Evolutionary conservation across 306 rosid genomes (phyloP).

Genomic region (Fragaria iinumae): DNA sequence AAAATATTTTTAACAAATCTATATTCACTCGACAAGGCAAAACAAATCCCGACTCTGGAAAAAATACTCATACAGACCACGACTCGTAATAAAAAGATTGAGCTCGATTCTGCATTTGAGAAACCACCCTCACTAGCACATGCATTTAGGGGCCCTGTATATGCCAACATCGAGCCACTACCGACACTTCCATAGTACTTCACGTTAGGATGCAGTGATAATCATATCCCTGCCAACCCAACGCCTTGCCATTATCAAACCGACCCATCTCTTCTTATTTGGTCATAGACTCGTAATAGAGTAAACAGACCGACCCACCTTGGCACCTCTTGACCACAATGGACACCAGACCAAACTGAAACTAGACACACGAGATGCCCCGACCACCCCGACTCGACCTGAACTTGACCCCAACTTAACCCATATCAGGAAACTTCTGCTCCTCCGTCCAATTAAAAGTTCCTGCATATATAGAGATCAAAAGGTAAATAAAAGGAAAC

Average conservation of each 20-base stretch:
- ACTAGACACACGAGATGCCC: constrained; percentile 62
- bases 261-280: constrained; percentile 42
- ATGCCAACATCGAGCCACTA: constrained; percentile 44
- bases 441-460: constrained; percentile 34
- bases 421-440: constrained; percentile 36
- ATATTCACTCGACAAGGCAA: constrained; percentile 46
- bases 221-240: constrained; percentile 33
- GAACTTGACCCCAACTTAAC: constrained; percentile 43
- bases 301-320: constrained; percentile 56
- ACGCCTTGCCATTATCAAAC: constrained; percentile 48
- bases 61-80: constrained; percentile 37
- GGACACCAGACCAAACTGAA: constrained; percentile 75
- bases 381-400: constrained; percentile 38
- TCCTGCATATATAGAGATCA: constrained; percentile 42
- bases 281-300: constrained; percentile 61
- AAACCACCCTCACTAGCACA: constrained; percentile 40
- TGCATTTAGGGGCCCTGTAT: constrained; percentile 29
- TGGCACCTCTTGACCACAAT: constrained; percentile 52
- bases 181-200: constrained; percentile 35
- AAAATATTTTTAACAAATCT: constrained; percentile 31
- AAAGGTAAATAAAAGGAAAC: constrained; percentile 15
- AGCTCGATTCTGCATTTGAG: constrained; percentile 43
- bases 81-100: constrained; percentile 41
- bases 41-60: constrained; percentile 46
- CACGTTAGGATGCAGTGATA: constrained; percentile 23